Evolutionary conservation across 768 basidiomycete species (phyloP).

Genomic region (Cyathus striatus): DNA sequence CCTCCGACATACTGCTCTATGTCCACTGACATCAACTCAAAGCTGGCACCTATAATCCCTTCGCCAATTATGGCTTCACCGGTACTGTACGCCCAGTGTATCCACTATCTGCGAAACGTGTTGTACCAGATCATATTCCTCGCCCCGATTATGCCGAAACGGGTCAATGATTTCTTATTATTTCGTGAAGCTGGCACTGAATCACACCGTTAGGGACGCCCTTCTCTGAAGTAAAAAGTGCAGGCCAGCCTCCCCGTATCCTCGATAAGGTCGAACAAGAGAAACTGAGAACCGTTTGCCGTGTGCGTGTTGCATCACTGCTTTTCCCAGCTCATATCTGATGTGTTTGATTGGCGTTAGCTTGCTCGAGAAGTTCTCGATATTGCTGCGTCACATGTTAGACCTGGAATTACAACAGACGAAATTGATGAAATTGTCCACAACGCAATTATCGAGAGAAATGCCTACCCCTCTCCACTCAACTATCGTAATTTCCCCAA

Average conservation of each 20-base stretch:
- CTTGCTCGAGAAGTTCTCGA: conserved; percentile 91
- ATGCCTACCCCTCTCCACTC: conserved; percentile 91
- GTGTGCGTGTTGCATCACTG: conserved; percentile 46
- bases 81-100: conserved; percentile 79
- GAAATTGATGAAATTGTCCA: conserved; percentile 94
- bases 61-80: conserved; percentile 72
- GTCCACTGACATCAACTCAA: not conserved
- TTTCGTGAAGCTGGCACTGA: conserved; percentile 1
- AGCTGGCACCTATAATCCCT: conserved; percentile 82
- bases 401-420: conserved; percentile 94
- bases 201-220: conserved; percentile 43
- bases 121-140: conserved; percentile 78
- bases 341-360: too few relatives aligned
- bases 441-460: conserved; percentile 82
- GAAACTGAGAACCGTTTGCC: conserved; percentile 84
- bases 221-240: conserved; percentile 47
- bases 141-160: conserved; percentile 82
- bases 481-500: conserved; percentile 92
- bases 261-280: conserved; percentile 73
- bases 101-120: conserved; percentile 76
- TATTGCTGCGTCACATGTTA: conserved; percentile 77
- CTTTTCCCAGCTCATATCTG: not conserved
- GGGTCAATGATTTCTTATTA: conserved; percentile 22
- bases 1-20: not conserved
- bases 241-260: conserved; percentile 61